Base-by-base conservation (phyloP, 768 basidiomycete species). In the Psilocybe cyanescens region DNA sequence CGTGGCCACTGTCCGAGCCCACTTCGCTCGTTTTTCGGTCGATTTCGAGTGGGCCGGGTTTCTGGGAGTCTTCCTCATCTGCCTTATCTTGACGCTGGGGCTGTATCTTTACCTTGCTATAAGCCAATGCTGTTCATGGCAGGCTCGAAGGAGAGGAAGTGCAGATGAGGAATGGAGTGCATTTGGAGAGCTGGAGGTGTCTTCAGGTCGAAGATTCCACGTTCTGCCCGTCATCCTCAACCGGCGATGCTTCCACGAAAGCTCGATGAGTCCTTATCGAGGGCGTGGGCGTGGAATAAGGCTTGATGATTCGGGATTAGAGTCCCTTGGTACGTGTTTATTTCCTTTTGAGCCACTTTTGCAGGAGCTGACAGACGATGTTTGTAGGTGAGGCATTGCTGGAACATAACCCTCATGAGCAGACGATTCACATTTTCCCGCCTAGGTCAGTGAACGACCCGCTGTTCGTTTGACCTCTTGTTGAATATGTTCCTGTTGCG, bases 1-100 rank as follows among this genome's bases (percentile, higher is more conserved):
- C 12, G 51, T 71, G 31, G 68, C 68, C 19, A 68, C 66, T 12
- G 58, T 71, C 19, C 65, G 70, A n/a, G 68, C 68, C 37, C 55
- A 65, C 41, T 37, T 64, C 31, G 59, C 61, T 29, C 61, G 64
- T 37, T 31, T 65, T 12, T 37, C 59, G 9, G 49, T 35, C n/a
- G 46, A 55, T 37, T 30, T 68, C 16, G 61, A 69, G 53, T 51
- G 50, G 51, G 49, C 63, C 11, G 63, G 70, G 16, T 58, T 67
- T 45, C 58, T 52, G 19, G 57, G 16, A 24, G 58, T 60, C 29
- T 64, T 65, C 62, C 16, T 64, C 48, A n/a, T 60, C 31, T 67
- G 47, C 57, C 61, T 65, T 8, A 51, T 62, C n/a, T 16, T 57
- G 29, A 63, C 60, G 16, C n/a, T 66, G 45, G 50, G 58, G 4